Conservation (phyloP, 129 eudicot species). For the Silybum marianum region DNA sequence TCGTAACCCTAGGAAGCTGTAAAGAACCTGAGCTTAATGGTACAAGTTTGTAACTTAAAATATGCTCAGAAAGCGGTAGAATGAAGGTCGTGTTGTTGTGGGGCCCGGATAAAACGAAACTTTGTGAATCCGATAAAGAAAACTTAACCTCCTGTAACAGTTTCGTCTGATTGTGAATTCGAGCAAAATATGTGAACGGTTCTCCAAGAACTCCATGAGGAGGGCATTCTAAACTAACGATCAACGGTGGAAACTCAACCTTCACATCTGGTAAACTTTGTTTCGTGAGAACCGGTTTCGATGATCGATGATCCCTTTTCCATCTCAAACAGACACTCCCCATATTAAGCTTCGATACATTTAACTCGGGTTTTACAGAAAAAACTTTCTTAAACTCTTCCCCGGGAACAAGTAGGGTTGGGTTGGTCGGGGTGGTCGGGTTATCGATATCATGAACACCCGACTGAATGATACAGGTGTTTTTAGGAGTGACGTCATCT, state of each 20-base stretch:
- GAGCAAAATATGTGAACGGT: slow-evolving; percentile 75
- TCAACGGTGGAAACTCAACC: slow-evolving; percentile 70
- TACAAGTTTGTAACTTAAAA: slow-evolving; percentile 70
- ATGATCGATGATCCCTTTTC: slow-evolving; percentile 51
- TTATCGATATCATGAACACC: slow-evolving; percentile 35
- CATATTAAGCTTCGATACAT: slow-evolving; percentile 41
- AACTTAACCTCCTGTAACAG: slow-evolving; percentile 82
- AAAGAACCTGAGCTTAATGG: slow-evolving; percentile 72
- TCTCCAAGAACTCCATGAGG: slow-evolving; percentile 83
- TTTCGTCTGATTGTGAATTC: slow-evolving; percentile 64
- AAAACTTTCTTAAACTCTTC: slow-evolving; percentile 88
- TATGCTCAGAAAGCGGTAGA: slow-evolving; percentile 71
- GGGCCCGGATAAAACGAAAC: slow-evolving; percentile 82
- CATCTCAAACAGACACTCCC: slow-evolving; percentile 80
- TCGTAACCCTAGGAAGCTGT: slow-evolving; percentile 78
- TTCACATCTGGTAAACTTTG: slow-evolving; percentile 77
- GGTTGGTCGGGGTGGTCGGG: slow-evolving; percentile 14
- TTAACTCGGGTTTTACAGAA: slow-evolving; percentile 53
- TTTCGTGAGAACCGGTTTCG: slow-evolving; percentile 65
- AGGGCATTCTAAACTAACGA: slow-evolving; percentile 72
- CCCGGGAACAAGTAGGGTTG: slow-evolving; percentile 63
- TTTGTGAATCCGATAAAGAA: slow-evolving; percentile 79
- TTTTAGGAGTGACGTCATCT: slow-evolving; percentile 27
- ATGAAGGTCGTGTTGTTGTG: slow-evolving; percentile 71
- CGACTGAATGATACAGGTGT: slow-evolving; percentile 42